A percentile compares a stretch with the other conserved stretches of the same genome.
These are phyloP conservation scores for Comarum palustre DNA, from an alignment of 306 rosid species.

Conservation along the genomic window DNA sequence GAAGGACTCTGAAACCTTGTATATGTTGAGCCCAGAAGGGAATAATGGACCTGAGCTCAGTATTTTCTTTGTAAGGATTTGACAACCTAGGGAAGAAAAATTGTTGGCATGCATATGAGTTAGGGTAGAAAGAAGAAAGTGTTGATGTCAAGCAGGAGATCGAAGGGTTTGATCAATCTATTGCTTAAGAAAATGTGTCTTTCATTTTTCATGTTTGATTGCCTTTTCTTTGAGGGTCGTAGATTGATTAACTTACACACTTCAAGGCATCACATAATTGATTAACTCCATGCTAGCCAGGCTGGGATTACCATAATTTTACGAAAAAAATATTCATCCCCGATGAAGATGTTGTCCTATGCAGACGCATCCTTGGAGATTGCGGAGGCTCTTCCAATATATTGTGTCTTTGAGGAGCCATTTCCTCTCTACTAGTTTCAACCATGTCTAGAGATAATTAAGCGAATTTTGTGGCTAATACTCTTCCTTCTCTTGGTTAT, in stretches of 20 bases:
- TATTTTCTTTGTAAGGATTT: slow-evolving; percentile 68
- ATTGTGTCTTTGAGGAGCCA: no score
- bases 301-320: not conserved
- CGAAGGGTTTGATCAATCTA: not conserved
- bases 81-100: not conserved
- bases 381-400: no score
- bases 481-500: no score
- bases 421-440: no score
- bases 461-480: no score
- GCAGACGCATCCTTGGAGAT: no score
- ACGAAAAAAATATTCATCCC: no score
- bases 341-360: no score
- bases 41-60: slow-evolving; percentile 72
- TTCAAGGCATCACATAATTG: not conserved
- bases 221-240: not conserved
- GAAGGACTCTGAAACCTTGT: slow-evolving; percentile 66
- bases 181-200: not conserved
- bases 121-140: not conserved
- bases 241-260: not conserved
- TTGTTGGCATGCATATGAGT: not conserved
- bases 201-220: not conserved
- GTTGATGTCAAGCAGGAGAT: not conserved
- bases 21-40: slow-evolving; percentile 80
- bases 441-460: no score
- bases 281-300: not conserved